phyloP scores from a whole-genome alignment of 129 eudicot genomes.

The Chrysanthemum makinoi region DNA sequence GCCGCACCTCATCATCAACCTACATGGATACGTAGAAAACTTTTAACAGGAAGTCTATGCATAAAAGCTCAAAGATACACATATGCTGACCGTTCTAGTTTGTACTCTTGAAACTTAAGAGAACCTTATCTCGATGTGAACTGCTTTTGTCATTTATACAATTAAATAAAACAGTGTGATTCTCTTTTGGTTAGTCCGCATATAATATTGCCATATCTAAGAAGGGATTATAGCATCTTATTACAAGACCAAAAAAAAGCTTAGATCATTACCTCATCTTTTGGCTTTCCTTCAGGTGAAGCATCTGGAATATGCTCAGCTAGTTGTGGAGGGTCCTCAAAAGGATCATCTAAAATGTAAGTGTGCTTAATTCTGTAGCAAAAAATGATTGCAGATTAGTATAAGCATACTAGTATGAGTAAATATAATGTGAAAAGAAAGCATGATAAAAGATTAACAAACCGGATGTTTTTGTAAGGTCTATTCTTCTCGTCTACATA shows the following conservation, averaged over 20 bases:
- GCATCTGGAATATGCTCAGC: conserved; percentile 80
- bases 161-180: not conserved
- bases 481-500: conserved; percentile 79
- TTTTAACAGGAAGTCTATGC: not conserved
- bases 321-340: conserved; percentile 84
- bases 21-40: conserved; percentile 9
- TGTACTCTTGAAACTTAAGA: not conserved
- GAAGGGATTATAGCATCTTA: not conserved
- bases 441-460: conserved; percentile 3
- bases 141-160: not conserved
- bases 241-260: not conserved
- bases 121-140: not conserved
- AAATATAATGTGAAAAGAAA: conserved; percentile 11
- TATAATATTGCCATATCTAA: not conserved
- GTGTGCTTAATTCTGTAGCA: conserved; percentile 83
- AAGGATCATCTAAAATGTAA: conserved; percentile 85
- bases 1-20: conserved; percentile 96
- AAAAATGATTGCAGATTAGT: conserved; percentile 16
- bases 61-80: not conserved
- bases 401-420: not conserved
- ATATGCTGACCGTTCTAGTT: not conserved
- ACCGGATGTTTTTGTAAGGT: conserved; percentile 94
- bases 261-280: conserved; percentile 63
- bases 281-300: conserved; percentile 97
- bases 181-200: not conserved